These are phyloP conservation scores for Macrophomina pseudophaseolina DNA, from an alignment of 2,329 filamentous ascomycete species.

Conservation along the genomic window DNA sequence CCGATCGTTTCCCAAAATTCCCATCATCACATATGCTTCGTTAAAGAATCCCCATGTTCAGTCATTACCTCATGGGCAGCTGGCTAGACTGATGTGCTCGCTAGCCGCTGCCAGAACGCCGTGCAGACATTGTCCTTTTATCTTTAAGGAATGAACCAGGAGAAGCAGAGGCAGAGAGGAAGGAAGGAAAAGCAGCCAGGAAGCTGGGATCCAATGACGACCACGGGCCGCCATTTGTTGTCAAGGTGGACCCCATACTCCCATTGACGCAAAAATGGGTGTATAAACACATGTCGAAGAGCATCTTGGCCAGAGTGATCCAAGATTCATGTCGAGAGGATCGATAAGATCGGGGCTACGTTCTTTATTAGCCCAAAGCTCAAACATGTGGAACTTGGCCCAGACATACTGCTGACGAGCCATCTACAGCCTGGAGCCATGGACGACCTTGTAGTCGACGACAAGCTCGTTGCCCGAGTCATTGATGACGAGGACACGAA, in stretches of 20 bases:
- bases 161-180: slow-evolving; percentile 15
- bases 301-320: not conserved
- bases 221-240: not conserved
- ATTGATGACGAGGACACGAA: slow-evolving; percentile 94
- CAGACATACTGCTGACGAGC: slow-evolving; percentile 18
- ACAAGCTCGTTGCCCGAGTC: slow-evolving; percentile 92
- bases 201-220: not conserved
- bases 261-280: slow-evolving; percentile 1
- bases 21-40: slow-evolving; percentile 22
- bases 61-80: slow-evolving; percentile 13
- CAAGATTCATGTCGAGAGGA: slow-evolving; percentile 3
- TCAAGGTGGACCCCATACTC: slow-evolving; percentile 17
- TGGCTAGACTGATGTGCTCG: slow-evolving; percentile 12
- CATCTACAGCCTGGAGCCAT: slow-evolving; percentile 70
- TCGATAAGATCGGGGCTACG: not conserved
- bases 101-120: slow-evolving; percentile 22
- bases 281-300: slow-evolving; percentile 21
- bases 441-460: slow-evolving; percentile 98
- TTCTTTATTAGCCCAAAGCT: not conserved
- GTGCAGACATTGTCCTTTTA: slow-evolving; percentile 18
- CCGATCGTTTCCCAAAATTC: slow-evolving; percentile 33
- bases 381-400: slow-evolving; percentile 8
- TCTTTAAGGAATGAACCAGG: slow-evolving; percentile 19
- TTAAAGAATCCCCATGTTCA: slow-evolving; percentile 12
- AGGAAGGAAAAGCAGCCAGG: slow-evolving; percentile 12